Percentiles rank a stretch among this genome's conserved stretches.
Evolutionary conservation across 1,284 basidiomycete species (phyloP).

Genomic region (Dichomitus squalens): DNA sequence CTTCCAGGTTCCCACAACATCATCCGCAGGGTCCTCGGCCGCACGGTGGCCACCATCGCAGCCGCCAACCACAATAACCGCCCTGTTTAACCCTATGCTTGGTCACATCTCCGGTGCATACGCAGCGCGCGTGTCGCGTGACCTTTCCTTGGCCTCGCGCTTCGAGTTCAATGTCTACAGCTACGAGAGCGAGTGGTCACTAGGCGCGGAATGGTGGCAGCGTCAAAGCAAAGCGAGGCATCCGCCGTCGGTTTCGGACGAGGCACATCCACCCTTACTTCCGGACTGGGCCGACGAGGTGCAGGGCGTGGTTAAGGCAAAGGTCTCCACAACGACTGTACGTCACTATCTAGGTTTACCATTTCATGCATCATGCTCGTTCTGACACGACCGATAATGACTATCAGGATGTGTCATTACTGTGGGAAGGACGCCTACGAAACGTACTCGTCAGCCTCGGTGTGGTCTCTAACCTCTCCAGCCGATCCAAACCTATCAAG

Average conservation of each 20-base stretch:
- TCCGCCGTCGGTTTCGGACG: slow-evolving; percentile 4
- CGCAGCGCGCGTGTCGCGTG: slow-evolving; percentile 83
- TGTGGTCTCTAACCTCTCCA: slow-evolving; percentile 86
- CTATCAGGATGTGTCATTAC: slow-evolving; percentile 84
- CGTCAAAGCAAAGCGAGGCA: slow-evolving; percentile 44
- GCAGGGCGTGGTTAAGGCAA: slow-evolving; percentile 86
- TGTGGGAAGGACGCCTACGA: slow-evolving; percentile 93
- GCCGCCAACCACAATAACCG: slow-evolving; percentile 92
- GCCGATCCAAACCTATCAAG: slow-evolving; percentile 80
- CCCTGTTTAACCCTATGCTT: slow-evolving; percentile 95
- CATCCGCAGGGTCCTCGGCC: slow-evolving; percentile 37
- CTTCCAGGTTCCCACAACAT: slow-evolving; percentile 47
- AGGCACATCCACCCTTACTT: slow-evolving; percentile 13
- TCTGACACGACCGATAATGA: slow-evolving; percentile 3
- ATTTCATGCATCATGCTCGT: neutral
- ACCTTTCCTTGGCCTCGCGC: slow-evolving; percentile 87
- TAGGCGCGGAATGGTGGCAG: slow-evolving; percentile 96
- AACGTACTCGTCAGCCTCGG: slow-evolving; percentile 91
- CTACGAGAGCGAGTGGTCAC: slow-evolving; percentile 93
- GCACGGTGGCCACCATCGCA: slow-evolving; percentile 49
- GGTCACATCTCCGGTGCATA: slow-evolving; percentile 94
- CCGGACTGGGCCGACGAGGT: slow-evolving; percentile 46
- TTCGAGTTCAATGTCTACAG: slow-evolving; percentile 98
- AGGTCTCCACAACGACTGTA: slow-evolving; percentile 87
- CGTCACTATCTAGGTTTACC: slow-evolving; percentile 29